Evolutionary conservation across 179 eudicot species (phyloP).

Genomic region (Vitellaria paradoxa): DNA sequence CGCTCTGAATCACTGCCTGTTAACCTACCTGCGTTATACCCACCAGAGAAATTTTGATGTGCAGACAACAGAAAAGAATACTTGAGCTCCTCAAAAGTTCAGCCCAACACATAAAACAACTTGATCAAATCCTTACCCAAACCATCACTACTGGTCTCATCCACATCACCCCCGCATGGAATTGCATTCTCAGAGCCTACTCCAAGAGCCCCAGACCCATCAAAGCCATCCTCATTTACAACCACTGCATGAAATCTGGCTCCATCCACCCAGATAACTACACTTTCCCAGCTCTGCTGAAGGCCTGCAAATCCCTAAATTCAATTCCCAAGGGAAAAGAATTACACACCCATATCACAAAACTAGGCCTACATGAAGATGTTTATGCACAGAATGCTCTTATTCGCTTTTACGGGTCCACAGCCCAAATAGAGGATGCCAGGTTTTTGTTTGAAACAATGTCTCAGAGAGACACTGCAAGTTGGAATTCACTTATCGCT

Average conservation of each 20-base stretch:
- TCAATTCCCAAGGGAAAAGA: slow-evolving; percentile 14
- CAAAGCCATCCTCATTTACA: slow-evolving; percentile 24
- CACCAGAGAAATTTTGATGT: background rate
- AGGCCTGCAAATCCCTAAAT: slow-evolving; percentile 12
- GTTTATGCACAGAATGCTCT: slow-evolving; percentile 24
- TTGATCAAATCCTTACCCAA: slow-evolving; percentile 24
- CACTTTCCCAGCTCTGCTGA: slow-evolving; percentile 23
- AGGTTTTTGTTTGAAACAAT: slow-evolving; percentile 18
- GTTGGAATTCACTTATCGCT: slow-evolving; percentile 21
- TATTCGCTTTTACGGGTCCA: slow-evolving; percentile 18
- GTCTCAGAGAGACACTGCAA: slow-evolving; percentile 18
- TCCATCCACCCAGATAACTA: slow-evolving; percentile 12
- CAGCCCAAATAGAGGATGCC: slow-evolving; percentile 3
- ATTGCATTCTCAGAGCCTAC: slow-evolving; percentile 21
- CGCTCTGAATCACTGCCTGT: too few relatives aligned
- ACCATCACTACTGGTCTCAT: slow-evolving; percentile 18
- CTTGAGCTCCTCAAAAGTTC: slow-evolving; percentile 8
- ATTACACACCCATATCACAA: slow-evolving; percentile 21
- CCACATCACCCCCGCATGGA: slow-evolving; percentile 16
- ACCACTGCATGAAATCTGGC: slow-evolving; percentile 13
- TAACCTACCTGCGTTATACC: too few relatives aligned
- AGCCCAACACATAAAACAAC: slow-evolving; percentile 15
- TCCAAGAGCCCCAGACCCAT: slow-evolving; percentile 22
- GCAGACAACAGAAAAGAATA: background rate
- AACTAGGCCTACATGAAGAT: slow-evolving; percentile 14